Evolutionary conservation across 805 yeast species (phyloP), one percentile per base, ranked within the genome.

Genomic region (Sugiyamaella lignohabitans): DNA sequence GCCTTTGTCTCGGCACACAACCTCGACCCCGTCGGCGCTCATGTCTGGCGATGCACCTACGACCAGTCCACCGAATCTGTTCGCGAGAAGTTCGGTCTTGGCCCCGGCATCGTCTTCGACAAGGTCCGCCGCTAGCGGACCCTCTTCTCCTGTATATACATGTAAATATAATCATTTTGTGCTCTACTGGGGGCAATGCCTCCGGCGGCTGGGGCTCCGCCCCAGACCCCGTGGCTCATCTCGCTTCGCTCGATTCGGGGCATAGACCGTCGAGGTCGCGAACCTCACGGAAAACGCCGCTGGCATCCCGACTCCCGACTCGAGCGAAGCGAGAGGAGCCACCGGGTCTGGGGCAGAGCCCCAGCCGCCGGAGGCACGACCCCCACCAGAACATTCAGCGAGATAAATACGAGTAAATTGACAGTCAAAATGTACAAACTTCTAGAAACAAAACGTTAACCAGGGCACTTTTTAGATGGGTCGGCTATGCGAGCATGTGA

Each of bases 11-110:
- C 66, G 2, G 52, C 65, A 2, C 62, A 84, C 63, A 62, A 70
- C 3, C 73, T 93, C 55, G 68, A 70, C n/a, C 79, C 97, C 1
- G 79, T 89, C 41, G 97, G 98, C 22, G 96, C 95, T 1, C 95
- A 87, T 63, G 73, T 87, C 40, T 91, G 95, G 91, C 80, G 98
- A 73, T 79, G 82, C 55, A 70, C 66, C 37, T 91, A 83, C 79
- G 98, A 93, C 65, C 69, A 85, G 57, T 77, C 82, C 56, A 84
- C 86, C 38, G 74, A 73, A 24, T 63, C 61, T 2, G 82, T 89
- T 22, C 80, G 98, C 65, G 76, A 73, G 53, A 65, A 74, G 60
- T 86, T 84, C 61, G 91, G 87, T 3, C 71, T 91, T 51, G 82
- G 80, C 17, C 63, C 69, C 50, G 97, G 96, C 43, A 73, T 79